Conservation (phyloP, 257 asterid genomes). For the Parsonsia alboflavescens region DNA sequence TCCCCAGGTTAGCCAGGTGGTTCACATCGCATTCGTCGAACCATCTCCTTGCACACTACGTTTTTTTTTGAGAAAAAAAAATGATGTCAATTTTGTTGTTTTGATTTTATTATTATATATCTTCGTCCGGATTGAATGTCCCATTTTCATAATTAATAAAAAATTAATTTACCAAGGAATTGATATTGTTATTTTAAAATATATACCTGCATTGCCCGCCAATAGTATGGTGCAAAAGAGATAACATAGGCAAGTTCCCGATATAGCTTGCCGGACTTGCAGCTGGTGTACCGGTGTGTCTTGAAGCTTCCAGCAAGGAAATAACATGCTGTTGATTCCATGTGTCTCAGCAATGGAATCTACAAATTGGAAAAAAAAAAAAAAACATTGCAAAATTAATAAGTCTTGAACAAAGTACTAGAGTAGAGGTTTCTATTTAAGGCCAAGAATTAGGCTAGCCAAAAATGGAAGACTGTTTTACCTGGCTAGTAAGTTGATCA, state of each 20-base stretch:
- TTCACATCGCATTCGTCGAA: slow-evolving; percentile 60
- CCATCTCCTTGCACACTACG: slow-evolving; percentile 95
- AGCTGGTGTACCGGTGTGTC: slow-evolving; percentile 51
- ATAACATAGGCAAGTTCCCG: slow-evolving; percentile 80
- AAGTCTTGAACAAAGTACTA: not conserved
- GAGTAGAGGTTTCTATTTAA: not conserved
- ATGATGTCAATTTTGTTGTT: too few species aligned
- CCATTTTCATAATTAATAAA: too few species aligned
- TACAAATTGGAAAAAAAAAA: too few species aligned
- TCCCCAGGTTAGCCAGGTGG: slow-evolving; percentile 81
- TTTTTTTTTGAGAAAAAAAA: not conserved
- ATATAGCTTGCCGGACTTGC: slow-evolving; percentile 75
- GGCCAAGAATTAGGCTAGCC: too few species aligned
- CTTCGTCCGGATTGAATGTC: too few species aligned
- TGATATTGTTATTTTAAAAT: too few species aligned
- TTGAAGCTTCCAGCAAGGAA: slow-evolving; percentile 73
- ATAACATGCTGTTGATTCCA: slow-evolving; percentile 90
- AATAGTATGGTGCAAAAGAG: slow-evolving; percentile 89
- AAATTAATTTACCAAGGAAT: too few species aligned
- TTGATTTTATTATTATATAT: too few species aligned
- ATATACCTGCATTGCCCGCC: slow-evolving; percentile 97
- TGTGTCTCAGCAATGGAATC: slow-evolving; percentile 83
- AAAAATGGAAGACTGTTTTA: slow-evolving; percentile 17
- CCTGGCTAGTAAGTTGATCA: slow-evolving; percentile 98
- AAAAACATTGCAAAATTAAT: not conserved